These are phyloP conservation scores for Camellia granthamiana DNA, from an alignment of 148 eudicot species.

Conservation along the genomic window DNA sequence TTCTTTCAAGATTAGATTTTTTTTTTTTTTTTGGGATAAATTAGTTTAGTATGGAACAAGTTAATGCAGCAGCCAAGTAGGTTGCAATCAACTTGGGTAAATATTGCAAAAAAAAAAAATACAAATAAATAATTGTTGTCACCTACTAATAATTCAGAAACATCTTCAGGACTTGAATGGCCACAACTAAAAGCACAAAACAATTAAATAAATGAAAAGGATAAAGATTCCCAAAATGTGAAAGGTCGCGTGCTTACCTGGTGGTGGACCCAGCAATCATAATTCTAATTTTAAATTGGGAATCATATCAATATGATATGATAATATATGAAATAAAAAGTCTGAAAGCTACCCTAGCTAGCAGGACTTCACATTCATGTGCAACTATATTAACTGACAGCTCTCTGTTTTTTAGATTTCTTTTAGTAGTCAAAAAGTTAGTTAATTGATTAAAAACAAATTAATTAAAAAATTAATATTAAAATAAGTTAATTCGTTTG, in stretches of 20 bases:
- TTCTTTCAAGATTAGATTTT: neutral
- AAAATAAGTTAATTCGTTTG: no score
- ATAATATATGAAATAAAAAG: no score
- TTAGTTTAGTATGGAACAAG: neutral
- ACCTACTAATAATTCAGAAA: neutral
- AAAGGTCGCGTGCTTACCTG: neutral
- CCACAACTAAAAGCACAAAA: neutral
- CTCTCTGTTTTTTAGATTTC: no score
- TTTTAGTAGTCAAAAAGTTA: no score
- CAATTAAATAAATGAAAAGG: neutral
- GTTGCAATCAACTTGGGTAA: neutral
- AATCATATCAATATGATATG: no score
- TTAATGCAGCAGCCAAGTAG: neutral
- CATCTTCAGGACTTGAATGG: neutral
- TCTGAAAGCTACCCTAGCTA: no score
- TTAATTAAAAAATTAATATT: no score
- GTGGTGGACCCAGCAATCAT: neutral
- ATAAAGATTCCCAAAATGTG: slow-evolving; percentile 4
- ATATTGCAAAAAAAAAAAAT: neutral
- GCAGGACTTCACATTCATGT: no score
- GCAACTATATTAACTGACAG: no score
- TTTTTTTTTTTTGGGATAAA: no score
- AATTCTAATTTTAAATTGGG: neutral
- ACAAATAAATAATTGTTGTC: neutral
- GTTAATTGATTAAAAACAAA: no score